These are phyloP conservation scores for Theobroma grandiflorum DNA, from an alignment of 441 rosid species.

Conservation along the genomic window DNA sequence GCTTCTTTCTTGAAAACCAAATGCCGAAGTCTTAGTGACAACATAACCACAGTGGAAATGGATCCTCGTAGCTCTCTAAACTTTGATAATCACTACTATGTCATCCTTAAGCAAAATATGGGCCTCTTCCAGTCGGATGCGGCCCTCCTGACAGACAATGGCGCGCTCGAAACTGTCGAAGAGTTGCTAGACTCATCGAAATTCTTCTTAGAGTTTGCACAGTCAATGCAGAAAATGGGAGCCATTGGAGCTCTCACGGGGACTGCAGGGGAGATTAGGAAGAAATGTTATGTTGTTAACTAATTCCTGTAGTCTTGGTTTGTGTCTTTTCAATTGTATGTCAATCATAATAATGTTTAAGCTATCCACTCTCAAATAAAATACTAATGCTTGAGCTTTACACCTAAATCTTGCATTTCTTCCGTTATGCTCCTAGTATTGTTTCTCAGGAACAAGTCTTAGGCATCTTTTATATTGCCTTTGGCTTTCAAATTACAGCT, in stretches of 20 bases:
- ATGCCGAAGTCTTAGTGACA: slow-evolving; percentile 42
- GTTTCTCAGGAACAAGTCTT: no score
- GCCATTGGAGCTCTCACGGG: slow-evolving; percentile 53
- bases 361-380: no score
- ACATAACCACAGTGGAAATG: slow-evolving; percentile 47
- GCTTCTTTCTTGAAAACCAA: slow-evolving; percentile 47
- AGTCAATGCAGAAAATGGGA: slow-evolving; percentile 62
- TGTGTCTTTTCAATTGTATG: not conserved
- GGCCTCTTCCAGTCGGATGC: slow-evolving; percentile 75
- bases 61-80: slow-evolving; percentile 52
- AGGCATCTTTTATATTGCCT: no score
- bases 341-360: not conserved
- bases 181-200: slow-evolving; percentile 31
- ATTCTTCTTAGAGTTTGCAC: slow-evolving; percentile 60
- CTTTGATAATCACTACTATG: slow-evolving; percentile 57
- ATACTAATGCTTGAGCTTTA: no score
- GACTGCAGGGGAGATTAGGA: slow-evolving; percentile 52
- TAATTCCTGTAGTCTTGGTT: slow-evolving; percentile 20
- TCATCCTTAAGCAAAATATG: slow-evolving; percentile 43
- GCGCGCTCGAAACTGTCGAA: slow-evolving; percentile 30
- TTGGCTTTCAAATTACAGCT: no score
- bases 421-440: no score
- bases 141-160: slow-evolving; percentile 50
- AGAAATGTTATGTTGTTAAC: slow-evolving; percentile 44
- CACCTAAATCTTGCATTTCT: no score